Evolutionary conservation across 305 asterid species (phyloP), one percentile per base, ranked within the genome.

Genomic region (Rubia tinctorum): DNA sequence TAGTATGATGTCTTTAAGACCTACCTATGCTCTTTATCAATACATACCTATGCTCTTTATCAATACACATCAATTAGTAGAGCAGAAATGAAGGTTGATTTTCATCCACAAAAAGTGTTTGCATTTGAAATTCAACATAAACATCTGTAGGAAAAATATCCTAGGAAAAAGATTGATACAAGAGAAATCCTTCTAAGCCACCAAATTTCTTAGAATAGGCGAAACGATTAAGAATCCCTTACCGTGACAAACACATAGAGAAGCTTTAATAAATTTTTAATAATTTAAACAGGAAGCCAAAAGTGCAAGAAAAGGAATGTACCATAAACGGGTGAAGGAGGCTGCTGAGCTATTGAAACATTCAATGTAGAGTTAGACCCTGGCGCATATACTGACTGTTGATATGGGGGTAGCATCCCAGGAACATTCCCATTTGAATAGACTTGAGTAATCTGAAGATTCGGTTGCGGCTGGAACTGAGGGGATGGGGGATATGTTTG

Each of bases 251-350:
- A 49, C 8, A 51, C 47, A 51, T 25, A 10, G 59, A 14, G 66
- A 18, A 69, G 64, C 20, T 51, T 60, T 8, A 27, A 39, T 15
- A 68, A 59, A 51, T 18, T 53, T 17, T 64, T 27, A 27, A 27
- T 67, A 17, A 6, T 53, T 9, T n/a, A 45, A 30, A 6, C 68
- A 22, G 71, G 44, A 20, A 71, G 47, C 11, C 20, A 45, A 62
- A 69, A 45, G 22, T 60, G 56, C n/a, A n/a, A 53, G 56, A 64
- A 76, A 75, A 80, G 69, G 59, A 9, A 40, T 43, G 82, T 79
- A 92, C 99, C 96, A 77, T 91, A 90, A 79, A 69, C 88, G 22
- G 95, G 92, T 25, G 92, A 89, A 69, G 91, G 70, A 68, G 91
- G 90, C 81, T 86, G 97, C 82, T 88, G 97, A 70, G 88, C 55